phyloP scores from a whole-genome alignment of 2,329 filamentous ascomycete genomes.

The Cryphonectria japonica region DNA sequence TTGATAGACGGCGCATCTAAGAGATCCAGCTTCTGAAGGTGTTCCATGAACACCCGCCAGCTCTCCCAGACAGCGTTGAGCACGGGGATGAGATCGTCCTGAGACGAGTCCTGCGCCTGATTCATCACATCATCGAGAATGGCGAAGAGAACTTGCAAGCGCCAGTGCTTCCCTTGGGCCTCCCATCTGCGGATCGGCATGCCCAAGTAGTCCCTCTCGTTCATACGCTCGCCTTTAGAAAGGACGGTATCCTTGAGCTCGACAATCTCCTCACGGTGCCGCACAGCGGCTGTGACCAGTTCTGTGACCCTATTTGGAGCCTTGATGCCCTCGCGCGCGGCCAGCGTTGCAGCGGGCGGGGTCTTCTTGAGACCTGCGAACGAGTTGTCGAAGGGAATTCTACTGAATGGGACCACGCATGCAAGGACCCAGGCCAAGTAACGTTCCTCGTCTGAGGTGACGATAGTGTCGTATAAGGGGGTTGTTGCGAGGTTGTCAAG shows the following conservation, averaged over 20 bases:
- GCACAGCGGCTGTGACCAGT: conserved; percentile 66
- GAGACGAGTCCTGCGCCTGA: conserved; percentile 33
- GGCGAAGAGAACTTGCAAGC: conserved; percentile 69
- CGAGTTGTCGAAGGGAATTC: conserved; percentile 53
- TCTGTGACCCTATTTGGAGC: conserved; percentile 75
- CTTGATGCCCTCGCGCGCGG: conserved; percentile 78
- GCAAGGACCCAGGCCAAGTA: conserved; percentile 79
- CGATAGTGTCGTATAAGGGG: conserved; percentile 55
- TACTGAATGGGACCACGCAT: conserved; percentile 74
- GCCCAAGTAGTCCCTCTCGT: conserved; percentile 67
- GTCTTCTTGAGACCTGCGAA: conserved; percentile 21
- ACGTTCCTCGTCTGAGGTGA: conserved; percentile 65
- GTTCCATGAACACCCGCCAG: conserved; percentile 61
- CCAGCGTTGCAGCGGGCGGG: conserved; percentile 64
- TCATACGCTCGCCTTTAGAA: conserved; percentile 48
- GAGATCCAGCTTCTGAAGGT: conserved; percentile 57
- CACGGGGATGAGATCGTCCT: conserved; percentile 38
- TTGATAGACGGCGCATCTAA: conserved; percentile 62
- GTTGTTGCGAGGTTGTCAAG: conserved; percentile 46
- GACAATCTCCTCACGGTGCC: conserved; percentile 66
- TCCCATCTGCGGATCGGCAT: conserved; percentile 79
- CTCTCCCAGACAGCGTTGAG: conserved; percentile 49
- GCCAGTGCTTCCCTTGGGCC: conserved; percentile 64
- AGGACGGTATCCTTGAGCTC: conserved; percentile 60
- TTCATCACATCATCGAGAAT: conserved; percentile 65